Evolutionary conservation across 352 stramenopile species (phyloP).

Genomic region (Poterioochromonas sp.): DNA sequence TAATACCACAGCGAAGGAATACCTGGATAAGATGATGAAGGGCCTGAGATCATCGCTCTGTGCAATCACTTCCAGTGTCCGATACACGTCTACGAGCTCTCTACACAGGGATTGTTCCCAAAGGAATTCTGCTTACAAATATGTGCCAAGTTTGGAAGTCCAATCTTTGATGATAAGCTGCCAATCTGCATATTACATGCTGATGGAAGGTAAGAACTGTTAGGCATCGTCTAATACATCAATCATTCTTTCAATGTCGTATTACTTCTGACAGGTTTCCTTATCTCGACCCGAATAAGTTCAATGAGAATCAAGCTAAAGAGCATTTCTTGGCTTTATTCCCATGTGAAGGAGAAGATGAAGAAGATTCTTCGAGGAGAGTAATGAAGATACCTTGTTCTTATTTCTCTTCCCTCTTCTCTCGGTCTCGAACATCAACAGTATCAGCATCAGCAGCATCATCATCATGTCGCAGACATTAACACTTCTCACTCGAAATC

Average conservation of each 20-base stretch:
- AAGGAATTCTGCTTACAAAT: neutral
- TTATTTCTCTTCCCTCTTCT: too few relatives aligned
- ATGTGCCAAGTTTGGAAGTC: neutral
- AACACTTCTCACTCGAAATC: too few relatives aligned
- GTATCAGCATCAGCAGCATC: too few relatives aligned
- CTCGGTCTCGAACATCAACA: too few relatives aligned
- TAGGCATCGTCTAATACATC: too few relatives aligned
- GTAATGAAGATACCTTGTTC: too few relatives aligned
- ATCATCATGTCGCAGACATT: too few relatives aligned
- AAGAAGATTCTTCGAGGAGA: neutral
- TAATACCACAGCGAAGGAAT: neutral
- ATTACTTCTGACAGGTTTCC: too few relatives aligned
- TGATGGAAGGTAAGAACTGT: neutral
- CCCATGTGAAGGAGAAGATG: neutral
- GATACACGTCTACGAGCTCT: neutral
- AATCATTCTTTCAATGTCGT: too few relatives aligned
- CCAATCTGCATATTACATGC: neutral
- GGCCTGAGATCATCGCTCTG: constrained; percentile 1
- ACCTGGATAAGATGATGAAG: neutral
- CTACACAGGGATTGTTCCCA: neutral
- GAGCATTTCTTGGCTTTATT: neutral
- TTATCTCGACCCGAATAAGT: neutral
- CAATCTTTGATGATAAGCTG: neutral
- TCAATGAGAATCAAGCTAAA: neutral
- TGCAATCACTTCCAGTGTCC: constrained; percentile 23